Evolutionary conservation across 208 protist genomes (phyloP).

Genomic region (Trypanosomatidae sp.): DNA sequence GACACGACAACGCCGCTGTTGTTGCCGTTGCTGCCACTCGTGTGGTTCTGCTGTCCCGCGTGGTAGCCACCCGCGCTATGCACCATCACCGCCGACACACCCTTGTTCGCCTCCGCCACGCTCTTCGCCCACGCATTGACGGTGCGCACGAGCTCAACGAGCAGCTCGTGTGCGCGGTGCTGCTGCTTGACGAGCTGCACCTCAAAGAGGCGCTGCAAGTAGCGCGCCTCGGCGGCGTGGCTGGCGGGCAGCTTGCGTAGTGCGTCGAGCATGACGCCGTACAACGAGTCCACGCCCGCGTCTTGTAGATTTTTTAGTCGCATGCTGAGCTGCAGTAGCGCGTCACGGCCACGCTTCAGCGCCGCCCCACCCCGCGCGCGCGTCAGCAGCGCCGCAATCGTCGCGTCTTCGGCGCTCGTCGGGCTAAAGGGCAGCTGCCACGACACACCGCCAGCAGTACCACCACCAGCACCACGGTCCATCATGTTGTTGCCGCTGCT

Average conservation of each 20-base stretch:
- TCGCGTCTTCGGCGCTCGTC: no score
- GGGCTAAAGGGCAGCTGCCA: no score
- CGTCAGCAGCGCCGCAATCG: no score
- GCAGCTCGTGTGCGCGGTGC: constrained; percentile 30
- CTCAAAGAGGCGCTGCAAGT: constrained; percentile 20
- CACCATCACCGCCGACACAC: constrained; percentile 1
- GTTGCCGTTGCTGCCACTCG: constrained; percentile 15
- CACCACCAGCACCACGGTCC: no score
- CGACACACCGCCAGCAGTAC: no score
- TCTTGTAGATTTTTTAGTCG: constrained; percentile 35
- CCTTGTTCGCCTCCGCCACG: constrained; percentile 1
- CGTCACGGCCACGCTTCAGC: no score
- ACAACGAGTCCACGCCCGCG: constrained; percentile 14
- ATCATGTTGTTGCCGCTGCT: no score
- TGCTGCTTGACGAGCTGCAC: constrained; percentile 28
- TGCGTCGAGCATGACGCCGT: constrained; percentile 13
- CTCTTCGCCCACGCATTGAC: background rate
- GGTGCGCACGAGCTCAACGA: constrained; percentile 17
- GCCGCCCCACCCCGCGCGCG: no score
- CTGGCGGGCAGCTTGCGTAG: background rate
- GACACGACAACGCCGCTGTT: no score
- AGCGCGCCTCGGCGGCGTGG: background rate
- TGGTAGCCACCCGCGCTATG: background rate
- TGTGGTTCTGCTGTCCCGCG: constrained; percentile 7
- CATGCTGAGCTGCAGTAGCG: constrained; percentile 20